A percentile compares a stretch with the other conserved stretches of the same genome.
Conservation (phyloP, 257 asterid genomes). For the Gentiana macrophylla region DNA sequence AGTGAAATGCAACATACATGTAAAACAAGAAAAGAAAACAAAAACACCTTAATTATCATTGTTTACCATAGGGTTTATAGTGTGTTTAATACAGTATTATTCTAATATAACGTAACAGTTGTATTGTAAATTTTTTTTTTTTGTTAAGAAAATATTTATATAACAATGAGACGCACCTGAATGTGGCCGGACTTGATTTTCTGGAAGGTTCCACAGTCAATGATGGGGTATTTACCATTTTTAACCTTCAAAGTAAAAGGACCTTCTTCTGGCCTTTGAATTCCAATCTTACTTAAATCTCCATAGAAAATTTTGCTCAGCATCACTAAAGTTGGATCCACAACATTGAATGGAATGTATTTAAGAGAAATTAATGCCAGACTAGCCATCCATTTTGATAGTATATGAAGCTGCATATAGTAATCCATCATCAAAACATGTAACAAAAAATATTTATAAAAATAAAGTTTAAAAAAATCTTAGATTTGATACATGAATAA, state of each 20-base stretch:
- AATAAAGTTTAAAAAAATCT: too few relatives aligned
- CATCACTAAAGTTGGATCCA: slow-evolving; percentile 21
- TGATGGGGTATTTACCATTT: slow-evolving; percentile 57
- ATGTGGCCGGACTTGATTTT: slow-evolving; percentile 46
- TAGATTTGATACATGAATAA: too few relatives aligned
- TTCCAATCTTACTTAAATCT: slow-evolving; percentile 41
- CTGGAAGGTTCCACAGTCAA: slow-evolving; percentile 50
- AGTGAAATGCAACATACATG: too few relatives aligned
- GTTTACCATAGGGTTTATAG: too few relatives aligned
- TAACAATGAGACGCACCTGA: slow-evolving; percentile 29
- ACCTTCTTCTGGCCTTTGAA: slow-evolving; percentile 48
- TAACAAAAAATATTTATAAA: neutral
- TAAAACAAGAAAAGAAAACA: too few relatives aligned
- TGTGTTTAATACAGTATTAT: too few relatives aligned
- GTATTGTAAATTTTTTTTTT: too few relatives aligned
- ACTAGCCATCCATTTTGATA: slow-evolving; percentile 32
- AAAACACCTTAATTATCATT: too few relatives aligned
- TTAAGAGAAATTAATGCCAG: slow-evolving; percentile 19
- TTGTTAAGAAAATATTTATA: too few relatives aligned
- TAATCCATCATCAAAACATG: neutral
- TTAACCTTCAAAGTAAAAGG: slow-evolving; percentile 39
- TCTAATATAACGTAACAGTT: too few relatives aligned
- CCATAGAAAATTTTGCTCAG: slow-evolving; percentile 47
- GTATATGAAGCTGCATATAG: slow-evolving; percentile 38
- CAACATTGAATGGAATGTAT: slow-evolving; percentile 18